These are phyloP conservation scores for Aspergillus coremiiformis DNA, from an alignment of 495 filamentous ascomycete genomes.

Conservation along the genomic window DNA sequence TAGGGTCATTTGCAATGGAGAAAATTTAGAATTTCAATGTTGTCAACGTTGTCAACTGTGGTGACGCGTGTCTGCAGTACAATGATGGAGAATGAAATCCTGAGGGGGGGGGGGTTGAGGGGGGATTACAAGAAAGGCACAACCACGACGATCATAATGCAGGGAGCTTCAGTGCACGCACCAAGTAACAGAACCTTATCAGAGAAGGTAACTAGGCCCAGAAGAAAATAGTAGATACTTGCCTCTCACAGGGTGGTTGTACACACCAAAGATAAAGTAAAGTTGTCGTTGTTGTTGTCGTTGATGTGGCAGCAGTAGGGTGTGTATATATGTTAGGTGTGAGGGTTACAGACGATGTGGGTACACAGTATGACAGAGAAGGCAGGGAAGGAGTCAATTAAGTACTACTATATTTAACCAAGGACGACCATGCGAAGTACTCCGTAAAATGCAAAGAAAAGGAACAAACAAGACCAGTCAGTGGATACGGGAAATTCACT, in stretches of 20 bases:
- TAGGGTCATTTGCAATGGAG: not conserved
- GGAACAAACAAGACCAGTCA: slow-evolving; percentile 1
- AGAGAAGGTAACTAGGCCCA: not conserved
- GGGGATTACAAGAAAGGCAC: slow-evolving; percentile 13
- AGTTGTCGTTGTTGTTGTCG: not conserved
- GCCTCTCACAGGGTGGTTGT: slow-evolving; percentile 11
- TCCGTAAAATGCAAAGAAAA: not conserved
- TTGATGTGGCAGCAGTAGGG: not conserved
- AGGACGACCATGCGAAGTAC: not conserved
- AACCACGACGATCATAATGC: slow-evolving; percentile 27
- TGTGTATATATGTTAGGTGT: not conserved
- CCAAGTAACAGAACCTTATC: not conserved
- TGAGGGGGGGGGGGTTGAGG: too few species aligned
- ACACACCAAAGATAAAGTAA: not conserved
- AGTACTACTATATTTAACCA: not conserved
- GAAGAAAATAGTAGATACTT: slow-evolving; percentile 1
- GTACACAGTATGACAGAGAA: not conserved
- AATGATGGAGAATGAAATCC: slow-evolving; percentile 12
- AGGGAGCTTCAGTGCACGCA: slow-evolving; percentile 15
- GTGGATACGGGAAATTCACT: not conserved
- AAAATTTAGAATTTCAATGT: not conserved
- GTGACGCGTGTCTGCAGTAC: slow-evolving; percentile 32
- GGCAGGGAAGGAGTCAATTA: not conserved
- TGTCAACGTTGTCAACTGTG: slow-evolving; percentile 12
- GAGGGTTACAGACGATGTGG: not conserved